Evolutionary conservation across 2,329 filamentous ascomycete species (phyloP), one percentile per base, ranked within the genome.

Genomic region (Thielaviopsis euricoi): DNA sequence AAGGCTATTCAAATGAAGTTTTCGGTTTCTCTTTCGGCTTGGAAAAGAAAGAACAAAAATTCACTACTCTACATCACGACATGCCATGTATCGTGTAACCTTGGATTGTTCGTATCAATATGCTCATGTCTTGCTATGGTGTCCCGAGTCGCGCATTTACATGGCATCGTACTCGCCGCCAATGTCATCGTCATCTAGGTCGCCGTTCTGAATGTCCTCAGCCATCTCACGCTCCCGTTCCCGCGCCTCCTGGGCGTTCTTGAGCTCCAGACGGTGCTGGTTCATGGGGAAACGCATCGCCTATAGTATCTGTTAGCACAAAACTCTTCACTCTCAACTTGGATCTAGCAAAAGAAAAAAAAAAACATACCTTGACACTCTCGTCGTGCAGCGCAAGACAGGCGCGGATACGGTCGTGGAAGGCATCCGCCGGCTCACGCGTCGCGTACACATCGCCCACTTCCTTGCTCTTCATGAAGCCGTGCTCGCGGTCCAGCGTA

Each of bases 271-370:
- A 19, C 93, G 83, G 73, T 98, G 93, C 72, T 97, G 93, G 75
- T 98, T 96, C 91, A 97, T 97, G 2, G 93, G 93, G 73, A 97
- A 98, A 58, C 93, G 83, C 93, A 98, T 98, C 25, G 93, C 91
- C 87, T 91, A 58, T n/a, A 55, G 13, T 12, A 43, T 7, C 56
- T 46, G 61, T 71, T 67, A 73, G 66, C 52, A 57, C 61, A 58
- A 12, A n/a, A 43, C n/a, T 43, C 13, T n/a, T 15, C 7, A 4
- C 37, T n/a, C 37, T 33, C 29, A 33, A 10, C 5, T 10, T 6
- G 4, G 12, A 10, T 10, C 12, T 33, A 33, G 7, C 5, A 22
- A n/a, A n/a, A 12, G 7, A 7, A 22, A n/a, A n/a, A 12, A 52
- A 23, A 53, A 49, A 60, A 62, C 75, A 67, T 77, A 90, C 87